Base-by-base conservation (phyloP, 108 stramenopile genomes). In the Cylindrotheca fusiformis region DNA sequence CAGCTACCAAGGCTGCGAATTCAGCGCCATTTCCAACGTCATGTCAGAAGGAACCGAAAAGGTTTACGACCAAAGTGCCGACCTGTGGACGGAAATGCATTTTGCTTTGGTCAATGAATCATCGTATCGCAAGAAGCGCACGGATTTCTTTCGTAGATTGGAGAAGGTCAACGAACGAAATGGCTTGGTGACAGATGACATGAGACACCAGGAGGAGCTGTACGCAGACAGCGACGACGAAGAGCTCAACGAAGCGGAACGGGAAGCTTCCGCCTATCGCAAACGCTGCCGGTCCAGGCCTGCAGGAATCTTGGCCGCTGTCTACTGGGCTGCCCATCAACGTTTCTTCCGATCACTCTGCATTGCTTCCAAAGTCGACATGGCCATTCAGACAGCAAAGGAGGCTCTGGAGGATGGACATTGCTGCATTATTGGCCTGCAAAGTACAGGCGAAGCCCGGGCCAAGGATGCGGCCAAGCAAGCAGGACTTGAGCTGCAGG, bases 271-370 rank as follows among this genome's bases (percentile, higher is more conserved):
- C 36, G 14, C 14, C 10, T 41, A 41, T 41, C 36, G 36, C 36
- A 41, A 41, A 14, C 10, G 14, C 6, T 6, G 6, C 6, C 36
- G 36, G 14, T 14, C 6, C 10, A 41, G 36, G 14, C 6, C 6
- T 10, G 36, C 36, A 10, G 36, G 36, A 10, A 41, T 41, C 6
- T 10, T 41, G 10, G 14, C 6, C 6, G 14, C 10, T 41, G 36
- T 41, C 10, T 92, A 82, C 63, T 92, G 91, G 91, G 60, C 68
- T 24, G 77, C 91, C 10, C 83, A 86, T 52, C 91, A 92, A 63
- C 83, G 93, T 27, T 92, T 90, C 65, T 92, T 86, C 50, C 75
- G 77, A 21, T 79, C 83, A 65, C 45, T 94, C 53, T 79, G 78
- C 51, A 84, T 91, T 36, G 85, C 78, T 51, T 55, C 79, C 54